Evolutionary conservation across 1,139 yeast species (phyloP), one percentile per base, ranked within the genome.

Genomic region (Meyerozyma elateridarum): DNA sequence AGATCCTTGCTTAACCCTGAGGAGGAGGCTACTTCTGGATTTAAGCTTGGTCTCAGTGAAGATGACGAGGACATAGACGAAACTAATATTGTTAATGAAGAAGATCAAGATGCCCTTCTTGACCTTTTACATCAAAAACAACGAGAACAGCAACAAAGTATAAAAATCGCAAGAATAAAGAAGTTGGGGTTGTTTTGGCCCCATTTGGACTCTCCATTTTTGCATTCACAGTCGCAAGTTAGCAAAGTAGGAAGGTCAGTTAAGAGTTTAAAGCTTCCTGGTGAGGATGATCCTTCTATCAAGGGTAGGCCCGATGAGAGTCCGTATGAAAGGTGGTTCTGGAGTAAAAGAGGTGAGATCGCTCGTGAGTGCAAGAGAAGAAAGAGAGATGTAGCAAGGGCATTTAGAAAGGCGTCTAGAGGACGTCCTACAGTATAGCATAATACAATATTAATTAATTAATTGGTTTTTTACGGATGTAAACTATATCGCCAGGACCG

Each of bases 191-290:
- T 89, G 20, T 89, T 89, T 55, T 89, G 94, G 72, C 61, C 80
- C 2, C 96, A 89, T 52, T 64, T 68, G 8, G 84, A 83, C 19
- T 88, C 96, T 0, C 96, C 96, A 0, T 91, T 85, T 55, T 64
- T 89, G 45, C 75, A 73, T 33, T 79, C 96, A 0, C 97, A 88
- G 56, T 69, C 95, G 0, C 95, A 85, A 51, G 54, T 87, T 31
- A 74, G 73, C 38, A 79, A 78, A 47, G 49, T 87, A 22, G 70
- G 70, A n/a, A 47, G 46, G 9, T 38, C 43, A 5, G 50, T 46
- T 11, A 58, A 54, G 28, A 41, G 39, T 9, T 39, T 59, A 16
- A 46, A 41, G 25, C 52, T 68, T 28, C 73, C 73, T 0, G 72
- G 70, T 4, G 68, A 63, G 36, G 46, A 39, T 7, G 55, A 47